Conservation (phyloP, 2,329 filamentous ascomycete genomes). For the Aspergillus tubingensis region DNA sequence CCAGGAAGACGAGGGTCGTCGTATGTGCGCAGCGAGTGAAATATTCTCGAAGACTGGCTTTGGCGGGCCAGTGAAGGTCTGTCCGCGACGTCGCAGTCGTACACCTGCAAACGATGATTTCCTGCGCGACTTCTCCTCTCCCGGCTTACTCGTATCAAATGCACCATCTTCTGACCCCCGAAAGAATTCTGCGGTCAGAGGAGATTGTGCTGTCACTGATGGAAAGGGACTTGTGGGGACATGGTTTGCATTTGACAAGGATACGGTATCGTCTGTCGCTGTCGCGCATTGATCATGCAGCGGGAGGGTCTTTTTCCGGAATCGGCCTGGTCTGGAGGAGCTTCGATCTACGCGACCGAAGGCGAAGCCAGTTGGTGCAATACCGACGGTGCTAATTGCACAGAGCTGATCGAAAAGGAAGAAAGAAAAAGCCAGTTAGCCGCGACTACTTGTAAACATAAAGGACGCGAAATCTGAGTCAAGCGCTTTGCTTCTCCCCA, state of each 20-base stretch:
- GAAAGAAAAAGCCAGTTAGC: not conserved
- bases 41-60: slow-evolving; percentile 30
- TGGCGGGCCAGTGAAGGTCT: slow-evolving; percentile 38
- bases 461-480: not conserved
- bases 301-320: slow-evolving; percentile 30
- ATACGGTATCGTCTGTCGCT: slow-evolving; percentile 16
- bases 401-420: slow-evolving; percentile 51
- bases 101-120: slow-evolving; percentile 33
- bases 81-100: slow-evolving; percentile 38
- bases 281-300: slow-evolving; percentile 23
- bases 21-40: slow-evolving; percentile 26
- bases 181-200: slow-evolving; percentile 8
- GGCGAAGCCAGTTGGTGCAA: slow-evolving; percentile 60
- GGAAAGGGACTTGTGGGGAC: slow-evolving; percentile 23
- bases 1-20: slow-evolving; percentile 54
- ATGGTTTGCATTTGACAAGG: slow-evolving; percentile 14
- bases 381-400: slow-evolving; percentile 64
- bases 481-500: not conserved
- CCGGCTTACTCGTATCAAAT: slow-evolving; percentile 14
- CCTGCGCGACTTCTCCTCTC: slow-evolving; percentile 23
- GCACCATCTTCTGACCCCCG: slow-evolving; percentile 19
- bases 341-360: slow-evolving; percentile 54
- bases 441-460: not conserved
- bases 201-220: slow-evolving; percentile 19
- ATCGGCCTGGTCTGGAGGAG: slow-evolving; percentile 30